Base-by-base conservation (phyloP, 179 eudicot genomes). In the Spinacia oleracea region DNA sequence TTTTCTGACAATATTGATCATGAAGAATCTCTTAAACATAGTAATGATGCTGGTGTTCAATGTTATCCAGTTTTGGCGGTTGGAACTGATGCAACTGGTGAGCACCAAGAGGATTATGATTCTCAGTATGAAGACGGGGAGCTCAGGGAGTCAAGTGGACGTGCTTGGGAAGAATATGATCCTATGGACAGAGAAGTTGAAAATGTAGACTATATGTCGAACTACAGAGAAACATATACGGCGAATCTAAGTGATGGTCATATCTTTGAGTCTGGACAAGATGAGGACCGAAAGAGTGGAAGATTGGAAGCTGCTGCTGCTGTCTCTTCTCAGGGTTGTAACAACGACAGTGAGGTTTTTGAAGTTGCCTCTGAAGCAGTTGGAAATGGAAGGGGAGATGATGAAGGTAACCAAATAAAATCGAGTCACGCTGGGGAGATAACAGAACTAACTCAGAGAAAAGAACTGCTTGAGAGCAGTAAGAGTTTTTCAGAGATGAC, bases 71-170 rank as follows among this genome's bases (percentile, higher is more conserved):
- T 32, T 75, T 78, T 78, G 53, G 38, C 10, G n/a, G 70, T 9
- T 34, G 80, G 68, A 74, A 23, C 53, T 40, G 77, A 78, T 68
- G 64, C 74, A 29, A 59, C 29, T 20, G 51, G 56, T 78, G 70
- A 70, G 80, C 72, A 32, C 16, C 82, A 38, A 46, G 83, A 76
- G 69, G 87, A 50, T 74, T 74, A 72, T 82, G 88, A 77, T 64
- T 80, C 83, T 16, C 88, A 85, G 48, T 85, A 82, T 82, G 88
- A 85, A 80, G 88, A 85, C 71, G 88, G 88, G 63, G 88, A 85
- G 74, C 78, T 85, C 21, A 74, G 85, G 69, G 87, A 85, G 76
- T 67, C 85, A 10, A 73, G 64, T 73, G 83, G 65, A 72, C 81
- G 12, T 77, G 72, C 69, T 53, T 82, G 80, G 79, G 83, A 79